Evolutionary conservation across 1,284 basidiomycete species (phyloP).

Genomic region (Moesziomyces antarcticus): DNA sequence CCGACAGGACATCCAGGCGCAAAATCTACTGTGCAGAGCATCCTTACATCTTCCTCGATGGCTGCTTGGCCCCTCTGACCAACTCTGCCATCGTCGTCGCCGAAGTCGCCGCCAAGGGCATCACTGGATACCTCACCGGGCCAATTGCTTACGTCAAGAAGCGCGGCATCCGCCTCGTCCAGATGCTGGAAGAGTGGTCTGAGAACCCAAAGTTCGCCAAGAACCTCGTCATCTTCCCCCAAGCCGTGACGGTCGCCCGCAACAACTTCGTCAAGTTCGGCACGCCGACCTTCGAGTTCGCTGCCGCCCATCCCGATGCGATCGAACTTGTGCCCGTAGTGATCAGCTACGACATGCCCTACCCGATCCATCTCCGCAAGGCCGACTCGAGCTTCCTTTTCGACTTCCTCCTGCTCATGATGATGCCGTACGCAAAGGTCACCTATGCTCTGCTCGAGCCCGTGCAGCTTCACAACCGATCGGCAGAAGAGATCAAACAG

Average conservation of each 20-base stretch:
- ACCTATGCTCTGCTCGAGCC: conserved; percentile 23
- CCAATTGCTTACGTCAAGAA: conserved; percentile 24
- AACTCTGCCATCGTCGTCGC: conserved; percentile 22
- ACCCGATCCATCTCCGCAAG: conserved; percentile 28
- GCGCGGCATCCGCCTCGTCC: conserved; percentile 9
- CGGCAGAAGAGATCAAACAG: conserved; percentile 22
- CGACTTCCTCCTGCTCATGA: conserved; percentile 28
- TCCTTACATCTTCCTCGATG: conserved; percentile 32
- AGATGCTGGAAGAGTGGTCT: conserved; percentile 21
- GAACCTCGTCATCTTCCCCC: conserved; percentile 28
- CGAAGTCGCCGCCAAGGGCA: conserved; percentile 12
- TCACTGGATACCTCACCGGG: conserved; percentile 15
- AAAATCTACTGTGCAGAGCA: conserved; percentile 31
- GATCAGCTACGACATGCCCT: conserved; percentile 34
- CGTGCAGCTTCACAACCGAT: conserved; percentile 12
- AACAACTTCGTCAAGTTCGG: conserved; percentile 34
- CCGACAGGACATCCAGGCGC: conserved; percentile 7
- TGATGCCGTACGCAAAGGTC: conserved; percentile 32
- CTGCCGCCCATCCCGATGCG: conserved; percentile 14
- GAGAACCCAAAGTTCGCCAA: conserved; percentile 17
- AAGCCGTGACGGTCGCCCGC: conserved; percentile 25
- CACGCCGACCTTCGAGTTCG: conserved; percentile 22
- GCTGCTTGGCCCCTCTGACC: conserved; percentile 18
- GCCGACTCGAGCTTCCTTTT: conserved; percentile 33
- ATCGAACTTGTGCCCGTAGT: conserved; percentile 22